Evolutionary conservation across 345 rosid species (phyloP).

Genomic region (Capsella bursapastoris): DNA sequence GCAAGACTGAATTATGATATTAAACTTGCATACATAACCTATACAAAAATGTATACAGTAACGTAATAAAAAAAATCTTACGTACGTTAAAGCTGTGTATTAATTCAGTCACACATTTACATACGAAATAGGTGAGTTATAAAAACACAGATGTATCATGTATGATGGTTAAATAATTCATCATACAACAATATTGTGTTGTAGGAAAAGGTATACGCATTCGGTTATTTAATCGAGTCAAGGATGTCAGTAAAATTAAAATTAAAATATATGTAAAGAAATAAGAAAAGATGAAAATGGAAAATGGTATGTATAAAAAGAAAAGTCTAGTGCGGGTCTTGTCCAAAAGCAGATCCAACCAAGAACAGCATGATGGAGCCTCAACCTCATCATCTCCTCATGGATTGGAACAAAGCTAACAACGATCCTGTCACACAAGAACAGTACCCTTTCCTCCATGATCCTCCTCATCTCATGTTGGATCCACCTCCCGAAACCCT

Average conservation of each 20-base stretch:
- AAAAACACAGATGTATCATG: background rate
- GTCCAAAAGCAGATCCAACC: slow-evolving; percentile 35
- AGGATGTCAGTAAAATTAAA: background rate
- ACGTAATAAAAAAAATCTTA: too few relatives aligned
- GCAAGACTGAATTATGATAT: too few relatives aligned
- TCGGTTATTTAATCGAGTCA: background rate
- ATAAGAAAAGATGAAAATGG: slow-evolving; percentile 9
- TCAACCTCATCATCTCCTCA: slow-evolving; percentile 37
- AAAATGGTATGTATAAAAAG: slow-evolving; percentile 28
- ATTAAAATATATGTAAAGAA: slow-evolving; percentile 1
- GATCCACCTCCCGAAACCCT: slow-evolving; percentile 41
- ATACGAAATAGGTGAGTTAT: background rate
- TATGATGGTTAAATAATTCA: background rate
- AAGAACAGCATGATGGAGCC: slow-evolving; percentile 43
- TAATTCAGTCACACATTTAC: background rate
- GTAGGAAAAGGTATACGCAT: background rate
- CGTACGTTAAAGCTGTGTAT: too few relatives aligned
- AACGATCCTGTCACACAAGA: slow-evolving; percentile 45
- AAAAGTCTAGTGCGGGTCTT: slow-evolving; percentile 21
- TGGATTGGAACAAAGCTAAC: slow-evolving; percentile 42
- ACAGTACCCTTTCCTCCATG: slow-evolving; percentile 34
- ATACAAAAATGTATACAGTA: too few relatives aligned
- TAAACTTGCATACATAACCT: too few relatives aligned
- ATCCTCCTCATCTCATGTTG: slow-evolving; percentile 40
- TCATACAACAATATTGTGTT: background rate